phyloP scores from a whole-genome alignment of 2,329 filamentous ascomycete genomes.

The Drechslerella stenobrocha region DNA sequence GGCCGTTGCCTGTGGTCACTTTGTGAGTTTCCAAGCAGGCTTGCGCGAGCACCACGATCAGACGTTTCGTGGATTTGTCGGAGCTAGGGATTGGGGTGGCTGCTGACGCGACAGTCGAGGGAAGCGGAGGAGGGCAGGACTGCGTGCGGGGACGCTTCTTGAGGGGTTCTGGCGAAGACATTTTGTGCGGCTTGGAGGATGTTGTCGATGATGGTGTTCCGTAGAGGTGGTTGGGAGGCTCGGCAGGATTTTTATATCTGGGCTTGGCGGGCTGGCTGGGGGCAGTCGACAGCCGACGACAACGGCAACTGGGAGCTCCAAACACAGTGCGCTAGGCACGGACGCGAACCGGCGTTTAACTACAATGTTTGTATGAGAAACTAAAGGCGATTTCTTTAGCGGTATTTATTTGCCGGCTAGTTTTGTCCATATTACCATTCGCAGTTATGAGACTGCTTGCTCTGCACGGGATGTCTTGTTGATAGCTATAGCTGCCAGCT shows the following conservation, averaged over 20 bases:
- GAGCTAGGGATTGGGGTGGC: slow-evolving; percentile 77
- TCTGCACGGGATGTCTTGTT: too few species aligned
- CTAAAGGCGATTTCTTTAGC: too few species aligned
- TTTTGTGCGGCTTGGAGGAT: slow-evolving; percentile 3
- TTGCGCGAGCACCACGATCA: slow-evolving; percentile 96
- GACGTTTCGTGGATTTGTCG: slow-evolving; percentile 86
- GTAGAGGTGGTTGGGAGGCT: not conserved
- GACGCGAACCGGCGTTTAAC: too few species aligned
- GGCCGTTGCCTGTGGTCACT: slow-evolving; percentile 70
- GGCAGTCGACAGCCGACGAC: too few species aligned
- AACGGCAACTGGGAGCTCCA: too few species aligned
- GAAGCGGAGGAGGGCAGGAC: slow-evolving; percentile 89
- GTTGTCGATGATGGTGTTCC: not conserved
- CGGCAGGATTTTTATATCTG: not conserved
- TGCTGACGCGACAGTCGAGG: slow-evolving; percentile 91
- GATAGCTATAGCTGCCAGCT: too few species aligned
- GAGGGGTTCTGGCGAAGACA: slow-evolving; percentile 51
- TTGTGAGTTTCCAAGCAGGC: slow-evolving; percentile 98
- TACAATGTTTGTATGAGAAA: too few species aligned
- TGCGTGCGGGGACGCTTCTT: slow-evolving; percentile 71
- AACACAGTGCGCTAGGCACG: too few species aligned
- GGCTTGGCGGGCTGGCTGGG: not conserved
- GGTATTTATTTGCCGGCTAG: too few species aligned
- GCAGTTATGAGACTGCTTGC: too few species aligned
- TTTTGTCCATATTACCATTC: too few species aligned